These are phyloP conservation scores for Camelina sativa DNA, from an alignment of 345 rosid species.

Conservation along the genomic window DNA sequence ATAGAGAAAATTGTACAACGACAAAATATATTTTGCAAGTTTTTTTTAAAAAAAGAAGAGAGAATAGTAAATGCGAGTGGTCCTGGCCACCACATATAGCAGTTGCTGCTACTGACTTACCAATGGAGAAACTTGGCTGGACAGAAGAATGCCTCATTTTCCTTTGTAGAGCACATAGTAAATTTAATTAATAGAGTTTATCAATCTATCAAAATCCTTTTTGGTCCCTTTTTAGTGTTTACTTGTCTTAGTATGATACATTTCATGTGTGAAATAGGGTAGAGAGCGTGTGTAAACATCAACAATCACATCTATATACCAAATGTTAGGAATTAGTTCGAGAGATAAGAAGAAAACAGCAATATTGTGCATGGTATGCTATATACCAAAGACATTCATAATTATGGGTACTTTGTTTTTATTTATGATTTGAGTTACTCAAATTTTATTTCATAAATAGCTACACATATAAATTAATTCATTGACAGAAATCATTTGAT, in stretches of 20 bases:
- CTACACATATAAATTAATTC: neutral
- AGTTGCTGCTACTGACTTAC: slow-evolving; percentile 29
- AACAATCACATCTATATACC: neutral
- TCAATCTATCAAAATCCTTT: slow-evolving; percentile 24
- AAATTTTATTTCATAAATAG: neutral
- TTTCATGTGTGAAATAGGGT: slow-evolving; percentile 12
- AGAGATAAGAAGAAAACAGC: neutral
- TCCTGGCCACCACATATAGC: slow-evolving; percentile 34
- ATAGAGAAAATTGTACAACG: slow-evolving; percentile 13
- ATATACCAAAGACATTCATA: neutral
- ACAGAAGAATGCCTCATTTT: slow-evolving; percentile 31
- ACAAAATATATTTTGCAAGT: neutral
- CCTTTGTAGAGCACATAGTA: slow-evolving; percentile 10
- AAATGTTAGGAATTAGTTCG: too few species aligned
- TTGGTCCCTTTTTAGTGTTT: slow-evolving; percentile 34
- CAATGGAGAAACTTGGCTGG: slow-evolving; percentile 27
- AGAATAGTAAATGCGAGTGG: slow-evolving; percentile 33
- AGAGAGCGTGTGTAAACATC: slow-evolving; percentile 12
- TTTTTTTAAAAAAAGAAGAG: slow-evolving; percentile 19
- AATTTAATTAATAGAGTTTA: neutral
- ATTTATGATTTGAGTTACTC: slow-evolving; percentile 10
- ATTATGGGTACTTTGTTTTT: neutral
- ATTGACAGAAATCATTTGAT: neutral
- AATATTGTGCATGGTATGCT: neutral
- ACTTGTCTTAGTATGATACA: slow-evolving; percentile 21